These are phyloP conservation scores for Lagenaria siceraria DNA, from an alignment of 306 rosid species.

Conservation along the genomic window DNA sequence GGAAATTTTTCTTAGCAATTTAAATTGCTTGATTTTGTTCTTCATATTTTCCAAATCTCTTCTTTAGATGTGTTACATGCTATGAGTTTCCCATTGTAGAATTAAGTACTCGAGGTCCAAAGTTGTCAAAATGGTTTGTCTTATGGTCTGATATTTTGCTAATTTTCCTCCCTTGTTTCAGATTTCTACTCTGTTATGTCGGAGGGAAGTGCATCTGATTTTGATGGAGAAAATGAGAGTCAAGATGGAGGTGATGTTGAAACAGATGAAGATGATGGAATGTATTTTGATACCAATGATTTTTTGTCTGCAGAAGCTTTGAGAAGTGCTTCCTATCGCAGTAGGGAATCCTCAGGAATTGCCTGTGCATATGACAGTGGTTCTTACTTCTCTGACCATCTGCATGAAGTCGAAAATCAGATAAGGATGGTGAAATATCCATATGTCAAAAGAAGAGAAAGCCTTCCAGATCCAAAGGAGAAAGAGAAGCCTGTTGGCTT, in stretches of 20 bases:
- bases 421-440: constrained; percentile 57
- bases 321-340: constrained; percentile 84
- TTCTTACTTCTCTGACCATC: constrained; percentile 43
- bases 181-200: constrained; percentile 96
- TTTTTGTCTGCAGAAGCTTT: constrained; percentile 65
- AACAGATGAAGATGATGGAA: constrained; percentile 82
- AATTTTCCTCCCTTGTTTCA: constrained; percentile 17
- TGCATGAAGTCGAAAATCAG: constrained; percentile 48
- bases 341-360: constrained; percentile 67
- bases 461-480: constrained; percentile 89
- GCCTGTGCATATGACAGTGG: constrained; percentile 47
- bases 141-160: background rate
- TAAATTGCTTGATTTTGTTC: background rate
- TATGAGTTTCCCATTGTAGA: background rate
- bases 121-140: background rate
- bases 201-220: constrained; percentile 83
- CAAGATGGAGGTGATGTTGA: constrained; percentile 90
- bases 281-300: constrained; percentile 65
- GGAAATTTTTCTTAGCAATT: background rate
- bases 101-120: background rate
- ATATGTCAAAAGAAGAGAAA: constrained; percentile 73
- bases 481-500: constrained; percentile 81
- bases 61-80: background rate
- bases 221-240: constrained; percentile 85
- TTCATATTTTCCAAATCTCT: background rate